Base-by-base conservation (phyloP, 2,329 filamentous ascomycete genomes). In the Cladophialophora psammophila region DNA sequence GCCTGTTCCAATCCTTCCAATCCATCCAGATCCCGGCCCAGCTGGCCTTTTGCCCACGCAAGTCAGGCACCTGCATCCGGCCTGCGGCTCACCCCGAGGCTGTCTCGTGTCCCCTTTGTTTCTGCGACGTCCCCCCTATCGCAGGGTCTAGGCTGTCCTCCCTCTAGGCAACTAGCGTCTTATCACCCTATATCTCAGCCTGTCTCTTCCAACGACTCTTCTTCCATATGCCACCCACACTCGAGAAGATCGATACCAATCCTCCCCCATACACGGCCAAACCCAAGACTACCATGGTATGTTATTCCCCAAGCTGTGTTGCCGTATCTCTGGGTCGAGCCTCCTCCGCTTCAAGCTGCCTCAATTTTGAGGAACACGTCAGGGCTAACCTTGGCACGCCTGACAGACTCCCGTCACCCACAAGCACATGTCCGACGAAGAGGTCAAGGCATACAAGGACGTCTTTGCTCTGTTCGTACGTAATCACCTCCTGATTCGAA, bases 401-500 rank as follows among this genome's bases (percentile, higher is more conserved):
- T 60, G 35, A 38, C 54, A 68, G 65, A 65, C 69, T 32, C 68
- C 66, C 38, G 68, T 62, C 20, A 60, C 69, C 31, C 42, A 66
- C 38, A 63, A 69, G n/a, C 42, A 36, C 9, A 42, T 72, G 48
- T 69, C 68, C 42, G 67, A 69, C 5, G 74, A 76, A 50, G 73
- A 76, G 58, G 61, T 75, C 59, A 34, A 74, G 45, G 74, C 72
- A 2, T 75, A 72, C 64, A 67, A 69, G 64, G 72, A 75, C 34
- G 75, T 75, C 35, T 77, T 77, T 64, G 70, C 72, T 36, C 67
- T 75, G 34, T 77, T 77, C 60, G 75, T 76, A 74, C 65, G 75
- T 66, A 59, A 42, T 54, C 42, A 32, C 12, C 35, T 13, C n/a
- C 31, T 34, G 8, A 20, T 40, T 50, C 56, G 8, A 20, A 31